These are phyloP conservation scores for Fraxinus angustifolia DNA, from an alignment of 305 asterid species.

Conservation along the genomic window DNA sequence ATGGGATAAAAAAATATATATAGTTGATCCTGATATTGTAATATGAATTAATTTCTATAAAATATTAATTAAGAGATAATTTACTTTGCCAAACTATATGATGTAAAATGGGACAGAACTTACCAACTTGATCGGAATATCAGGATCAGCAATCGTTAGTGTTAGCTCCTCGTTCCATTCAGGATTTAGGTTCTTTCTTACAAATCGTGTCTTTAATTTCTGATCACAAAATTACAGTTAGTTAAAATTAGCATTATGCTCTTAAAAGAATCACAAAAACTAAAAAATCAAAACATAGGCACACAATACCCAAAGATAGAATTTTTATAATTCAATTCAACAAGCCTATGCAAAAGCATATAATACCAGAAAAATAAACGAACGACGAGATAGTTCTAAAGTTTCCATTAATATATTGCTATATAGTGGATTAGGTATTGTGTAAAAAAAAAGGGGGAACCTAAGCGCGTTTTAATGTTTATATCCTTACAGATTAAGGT, in stretches of 20 bases:
- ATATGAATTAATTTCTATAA: too few species aligned
- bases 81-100: neutral
- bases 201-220: conserved; percentile 35
- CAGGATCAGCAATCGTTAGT: conserved; percentile 26
- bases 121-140: conserved; percentile 30
- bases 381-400: neutral
- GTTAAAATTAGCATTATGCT: neutral
- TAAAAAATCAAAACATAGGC: neutral
- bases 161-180: conserved; percentile 41
- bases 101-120: neutral
- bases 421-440: neutral
- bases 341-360: neutral
- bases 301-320: neutral
- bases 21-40: too few species aligned
- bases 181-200: conserved; percentile 37
- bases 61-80: too few species aligned
- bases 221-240: conserved; percentile 7
- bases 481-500: too few species aligned
- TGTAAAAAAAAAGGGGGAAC: too few species aligned
- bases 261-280: neutral
- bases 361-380: neutral
- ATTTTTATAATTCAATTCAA: too few species aligned
- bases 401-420: neutral
- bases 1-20: too few species aligned
- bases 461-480: too few species aligned